Evolutionary conservation across 768 basidiomycete species (phyloP).

Genomic region (Boletus huronensis): DNA sequence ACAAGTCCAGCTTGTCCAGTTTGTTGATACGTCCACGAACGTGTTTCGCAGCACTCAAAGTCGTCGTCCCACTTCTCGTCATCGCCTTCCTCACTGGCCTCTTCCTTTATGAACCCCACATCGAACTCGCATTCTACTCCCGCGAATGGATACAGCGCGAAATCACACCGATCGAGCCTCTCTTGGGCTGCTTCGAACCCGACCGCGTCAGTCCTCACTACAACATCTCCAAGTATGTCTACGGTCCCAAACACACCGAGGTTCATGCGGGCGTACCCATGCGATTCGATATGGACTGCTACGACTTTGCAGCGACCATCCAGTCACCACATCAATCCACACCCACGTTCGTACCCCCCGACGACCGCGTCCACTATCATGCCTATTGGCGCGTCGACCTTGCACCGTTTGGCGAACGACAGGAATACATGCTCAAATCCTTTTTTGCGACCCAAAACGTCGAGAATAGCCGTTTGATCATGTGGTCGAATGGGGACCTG

Average conservation of each 20-base stretch:
- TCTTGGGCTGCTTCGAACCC: slow-evolving; percentile 73
- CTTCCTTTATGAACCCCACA: slow-evolving; percentile 74
- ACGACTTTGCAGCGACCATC: slow-evolving; percentile 87
- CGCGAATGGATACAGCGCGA: slow-evolving; percentile 72
- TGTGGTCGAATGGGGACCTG: slow-evolving; percentile 92
- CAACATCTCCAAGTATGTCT: slow-evolving; percentile 61
- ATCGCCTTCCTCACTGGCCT: slow-evolving; percentile 46
- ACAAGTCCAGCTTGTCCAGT: slow-evolving; percentile 24
- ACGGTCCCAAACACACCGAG: slow-evolving; percentile 61
- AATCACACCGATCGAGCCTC: slow-evolving; percentile 59
- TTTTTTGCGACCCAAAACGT: slow-evolving; percentile 91
- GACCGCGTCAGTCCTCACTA: slow-evolving; percentile 59
- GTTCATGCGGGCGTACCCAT: slow-evolving; percentile 80
- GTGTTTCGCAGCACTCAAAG: slow-evolving; percentile 41
- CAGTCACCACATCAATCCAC: slow-evolving; percentile 28
- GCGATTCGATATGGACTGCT: slow-evolving; percentile 83
- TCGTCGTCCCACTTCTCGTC: slow-evolving; percentile 36
- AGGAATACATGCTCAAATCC: slow-evolving; percentile 89
- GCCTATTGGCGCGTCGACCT: slow-evolving; percentile 95
- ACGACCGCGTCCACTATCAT: slow-evolving; percentile 68
- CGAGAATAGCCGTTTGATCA: slow-evolving; percentile 56
- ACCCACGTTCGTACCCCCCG: slow-evolving; percentile 19
- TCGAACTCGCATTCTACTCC: slow-evolving; percentile 79
- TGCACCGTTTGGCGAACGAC: slow-evolving; percentile 71
- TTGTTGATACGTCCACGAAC: slow-evolving; percentile 36